A percentile compares a stretch with the other conserved stretches of the same genome.
These are phyloP conservation scores for Tulasnella sp. DNA, from an alignment of 768 basidiomycete species.

Conservation along the genomic window DNA sequence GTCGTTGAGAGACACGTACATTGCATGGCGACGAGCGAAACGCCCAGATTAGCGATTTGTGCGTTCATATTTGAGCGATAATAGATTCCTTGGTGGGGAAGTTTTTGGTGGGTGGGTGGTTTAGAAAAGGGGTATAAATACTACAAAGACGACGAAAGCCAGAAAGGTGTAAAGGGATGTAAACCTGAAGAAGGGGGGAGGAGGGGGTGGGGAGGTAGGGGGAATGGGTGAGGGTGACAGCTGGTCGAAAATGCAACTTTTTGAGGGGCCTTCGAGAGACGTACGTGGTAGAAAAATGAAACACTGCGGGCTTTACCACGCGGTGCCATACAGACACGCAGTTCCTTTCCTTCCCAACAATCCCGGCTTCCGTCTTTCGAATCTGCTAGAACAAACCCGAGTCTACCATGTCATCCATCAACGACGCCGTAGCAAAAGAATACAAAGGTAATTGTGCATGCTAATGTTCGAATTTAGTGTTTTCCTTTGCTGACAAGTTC, in stretches of 20 bases:
- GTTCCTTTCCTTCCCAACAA: not conserved
- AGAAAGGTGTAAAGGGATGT: not conserved
- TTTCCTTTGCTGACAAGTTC: not conserved
- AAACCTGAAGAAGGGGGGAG: too few relatives aligned
- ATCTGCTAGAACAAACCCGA: not conserved
- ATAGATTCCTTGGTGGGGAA: not conserved
- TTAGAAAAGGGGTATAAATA: slow-evolving; percentile 5
- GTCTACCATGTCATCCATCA: not conserved
- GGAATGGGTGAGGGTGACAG: not conserved
- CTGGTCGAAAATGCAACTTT: slow-evolving; percentile 3
- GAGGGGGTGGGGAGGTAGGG: not conserved
- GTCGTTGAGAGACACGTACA: slow-evolving; percentile 35
- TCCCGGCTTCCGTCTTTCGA: not conserved
- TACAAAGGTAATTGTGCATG: not conserved
- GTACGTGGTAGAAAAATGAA: slow-evolving; percentile 3
- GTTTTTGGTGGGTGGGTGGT: not conserved
- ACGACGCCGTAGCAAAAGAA: not conserved
- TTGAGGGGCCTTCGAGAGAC: not conserved
- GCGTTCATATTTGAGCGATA: slow-evolving; percentile 50
- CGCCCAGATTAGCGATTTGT: slow-evolving; percentile 69
- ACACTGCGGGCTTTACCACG: slow-evolving; percentile 1
- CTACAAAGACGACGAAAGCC: not conserved
- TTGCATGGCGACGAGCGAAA: slow-evolving; percentile 94
- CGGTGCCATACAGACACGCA: not conserved
- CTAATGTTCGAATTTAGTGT: not conserved